These are phyloP conservation scores for Leishmania major DNA, from an alignment of 208 protist species.

Conservation along the genomic window DNA sequence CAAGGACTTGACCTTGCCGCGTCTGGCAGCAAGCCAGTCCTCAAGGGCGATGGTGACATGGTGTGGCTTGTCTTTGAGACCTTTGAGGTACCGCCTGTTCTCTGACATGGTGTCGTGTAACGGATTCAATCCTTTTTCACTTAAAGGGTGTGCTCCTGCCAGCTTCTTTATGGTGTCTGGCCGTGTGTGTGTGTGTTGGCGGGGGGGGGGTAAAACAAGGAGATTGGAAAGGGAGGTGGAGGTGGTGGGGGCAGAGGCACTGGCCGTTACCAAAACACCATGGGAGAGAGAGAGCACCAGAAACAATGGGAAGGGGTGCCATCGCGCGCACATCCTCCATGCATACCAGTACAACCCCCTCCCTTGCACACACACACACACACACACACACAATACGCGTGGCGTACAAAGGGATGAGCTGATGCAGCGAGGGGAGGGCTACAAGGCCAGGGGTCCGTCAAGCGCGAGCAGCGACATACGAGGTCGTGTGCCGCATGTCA, in stretches of 20 bases:
- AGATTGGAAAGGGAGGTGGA: too few species aligned
- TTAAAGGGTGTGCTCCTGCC: background rate
- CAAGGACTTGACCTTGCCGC: too few species aligned
- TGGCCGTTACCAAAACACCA: background rate
- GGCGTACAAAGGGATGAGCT: background rate
- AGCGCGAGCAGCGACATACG: background rate
- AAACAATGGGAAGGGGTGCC: background rate
- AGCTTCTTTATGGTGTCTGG: background rate
- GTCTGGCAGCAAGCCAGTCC: background rate
- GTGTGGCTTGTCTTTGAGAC: slow-evolving; percentile 8
- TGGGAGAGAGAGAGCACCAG: background rate
- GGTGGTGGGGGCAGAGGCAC: background rate
- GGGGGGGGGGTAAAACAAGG: too few species aligned
- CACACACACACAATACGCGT: background rate
- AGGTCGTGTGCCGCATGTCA: background rate
- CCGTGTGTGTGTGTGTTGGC: background rate
- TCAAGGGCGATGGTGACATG: slow-evolving; percentile 19
- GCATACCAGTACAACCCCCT: background rate
- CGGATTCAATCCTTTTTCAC: background rate
- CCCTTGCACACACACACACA: background rate
- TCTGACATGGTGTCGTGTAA: background rate
- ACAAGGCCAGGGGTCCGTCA: background rate
- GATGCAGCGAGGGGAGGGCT: background rate
- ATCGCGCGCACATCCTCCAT: background rate
- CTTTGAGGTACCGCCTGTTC: background rate